Evolutionary conservation across 805 yeast genomes (phyloP).

Genomic region (Kazachstania kunashirensis): DNA sequence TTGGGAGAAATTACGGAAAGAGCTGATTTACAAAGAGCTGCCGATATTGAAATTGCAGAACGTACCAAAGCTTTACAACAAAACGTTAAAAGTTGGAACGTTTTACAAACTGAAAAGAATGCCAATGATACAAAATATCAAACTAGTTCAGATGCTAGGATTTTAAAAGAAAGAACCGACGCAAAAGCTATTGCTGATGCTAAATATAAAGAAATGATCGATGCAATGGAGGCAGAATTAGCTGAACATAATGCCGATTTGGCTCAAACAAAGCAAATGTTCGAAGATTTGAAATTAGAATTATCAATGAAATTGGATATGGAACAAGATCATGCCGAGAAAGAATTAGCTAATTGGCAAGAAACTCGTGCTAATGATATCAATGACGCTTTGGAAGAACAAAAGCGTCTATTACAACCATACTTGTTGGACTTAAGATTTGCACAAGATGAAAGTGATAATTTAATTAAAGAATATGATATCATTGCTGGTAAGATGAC

Average conservation of each 20-base stretch:
- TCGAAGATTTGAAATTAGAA: constrained; percentile 19
- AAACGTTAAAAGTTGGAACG: constrained; percentile 35
- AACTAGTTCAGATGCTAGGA: constrained; percentile 36
- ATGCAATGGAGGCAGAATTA: constrained; percentile 31
- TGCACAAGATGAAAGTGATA: constrained; percentile 30
- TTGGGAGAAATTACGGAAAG: constrained; percentile 61
- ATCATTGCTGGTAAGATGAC: constrained; percentile 36
- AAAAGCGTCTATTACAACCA: constrained; percentile 32
- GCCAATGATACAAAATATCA: constrained; percentile 34
- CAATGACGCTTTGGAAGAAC: constrained; percentile 24
- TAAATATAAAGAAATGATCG: constrained; percentile 30
- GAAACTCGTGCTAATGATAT: constrained; percentile 24
- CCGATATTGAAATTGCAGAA: constrained; percentile 39
- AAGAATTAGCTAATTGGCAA: constrained; percentile 20
- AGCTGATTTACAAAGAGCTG: constrained; percentile 60
- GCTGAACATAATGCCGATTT: constrained; percentile 34
- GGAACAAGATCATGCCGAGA: constrained; percentile 15
- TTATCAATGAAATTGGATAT: constrained; percentile 22
- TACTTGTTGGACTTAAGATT: constrained; percentile 35
- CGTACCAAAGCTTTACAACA: constrained; percentile 31
- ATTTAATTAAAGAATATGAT: constrained; percentile 30
- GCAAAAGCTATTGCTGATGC: constrained; percentile 40
- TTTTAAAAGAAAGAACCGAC: constrained; percentile 14
- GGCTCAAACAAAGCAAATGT: constrained; percentile 33
- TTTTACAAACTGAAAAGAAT: constrained; percentile 32